Conservation (phyloP, 139 green algal genomes). For the Raphidocelis subcapitata region DNA sequence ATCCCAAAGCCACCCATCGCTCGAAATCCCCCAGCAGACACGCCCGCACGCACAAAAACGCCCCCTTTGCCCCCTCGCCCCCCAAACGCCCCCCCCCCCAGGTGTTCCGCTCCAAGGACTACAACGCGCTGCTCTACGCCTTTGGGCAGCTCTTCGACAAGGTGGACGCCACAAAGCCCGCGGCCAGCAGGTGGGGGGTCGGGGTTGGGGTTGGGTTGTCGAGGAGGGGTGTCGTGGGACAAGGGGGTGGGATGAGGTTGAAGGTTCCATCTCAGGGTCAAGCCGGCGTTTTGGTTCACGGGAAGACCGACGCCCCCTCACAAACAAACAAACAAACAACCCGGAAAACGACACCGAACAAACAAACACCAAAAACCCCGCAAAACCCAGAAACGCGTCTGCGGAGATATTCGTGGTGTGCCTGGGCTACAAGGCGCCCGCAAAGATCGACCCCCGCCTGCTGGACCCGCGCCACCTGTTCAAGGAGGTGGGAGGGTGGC, state of each 20-base stretch:
- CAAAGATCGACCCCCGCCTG: constrained; percentile 96
- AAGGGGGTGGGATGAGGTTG: no score
- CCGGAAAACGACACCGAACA: no score
- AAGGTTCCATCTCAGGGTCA: no score
- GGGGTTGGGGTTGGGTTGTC: no score
- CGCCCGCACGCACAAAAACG: background rate
- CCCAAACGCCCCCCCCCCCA: no score
- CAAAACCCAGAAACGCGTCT: constrained; percentile 86
- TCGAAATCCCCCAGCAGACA: no score
- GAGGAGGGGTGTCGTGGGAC: no score
- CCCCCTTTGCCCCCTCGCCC: constrained; percentile 1
- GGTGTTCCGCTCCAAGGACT: constrained; percentile 93
- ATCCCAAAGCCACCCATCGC: no score
- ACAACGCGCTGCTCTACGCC: constrained; percentile 96
- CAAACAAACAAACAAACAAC: no score
- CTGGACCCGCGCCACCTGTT: constrained; percentile 91
- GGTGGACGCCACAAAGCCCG: constrained; percentile 66
- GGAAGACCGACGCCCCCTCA: no score
- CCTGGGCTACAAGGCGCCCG: constrained; percentile 93
- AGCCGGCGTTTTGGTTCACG: no score
- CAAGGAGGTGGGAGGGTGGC: constrained; percentile 54
- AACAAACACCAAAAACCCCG: constrained; percentile 78
- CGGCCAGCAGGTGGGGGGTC: no score
- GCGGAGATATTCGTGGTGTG: constrained; percentile 99
- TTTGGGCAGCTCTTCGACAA: constrained; percentile 97